Conservation (phyloP, 257 asterid species). For the Nicotiana benthamiana region DNA sequence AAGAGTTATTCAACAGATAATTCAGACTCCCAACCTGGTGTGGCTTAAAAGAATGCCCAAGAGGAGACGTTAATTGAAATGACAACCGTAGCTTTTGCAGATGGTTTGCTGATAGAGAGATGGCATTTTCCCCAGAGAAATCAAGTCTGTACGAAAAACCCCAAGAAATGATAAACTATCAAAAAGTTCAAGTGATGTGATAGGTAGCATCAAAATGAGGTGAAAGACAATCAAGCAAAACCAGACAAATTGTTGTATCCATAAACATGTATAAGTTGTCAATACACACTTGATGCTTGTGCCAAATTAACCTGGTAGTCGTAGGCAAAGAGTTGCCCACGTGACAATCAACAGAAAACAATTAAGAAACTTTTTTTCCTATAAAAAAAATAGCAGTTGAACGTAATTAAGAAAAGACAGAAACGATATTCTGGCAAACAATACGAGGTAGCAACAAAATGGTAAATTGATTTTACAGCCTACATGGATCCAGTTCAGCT, state of each 20-base stretch:
- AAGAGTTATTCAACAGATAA: background rate
- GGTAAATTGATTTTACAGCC: background rate
- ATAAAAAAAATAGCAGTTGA: background rate
- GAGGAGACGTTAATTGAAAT: conserved; percentile 66
- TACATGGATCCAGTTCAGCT: background rate
- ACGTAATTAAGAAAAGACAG: background rate
- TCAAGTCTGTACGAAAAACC: conserved; percentile 41
- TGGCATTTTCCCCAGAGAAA: conserved; percentile 41
- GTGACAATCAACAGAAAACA: background rate
- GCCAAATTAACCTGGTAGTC: background rate
- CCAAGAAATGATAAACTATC: background rate
- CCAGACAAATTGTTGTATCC: background rate
- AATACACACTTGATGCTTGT: background rate
- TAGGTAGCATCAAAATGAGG: background rate
- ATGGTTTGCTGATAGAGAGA: conserved; percentile 83
- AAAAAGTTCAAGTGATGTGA: background rate
- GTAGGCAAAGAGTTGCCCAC: background rate
- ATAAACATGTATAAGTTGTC: background rate
- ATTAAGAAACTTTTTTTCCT: background rate
- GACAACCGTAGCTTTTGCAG: conserved; percentile 80
- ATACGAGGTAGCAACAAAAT: background rate
- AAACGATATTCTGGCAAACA: background rate
- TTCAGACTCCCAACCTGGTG: conserved; percentile 61
- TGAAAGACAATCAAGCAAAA: background rate
- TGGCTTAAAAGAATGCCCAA: conserved; percentile 67